Percentiles rank a stretch among this genome's conserved stretches.
Conservation (phyloP, 2,329 filamentous ascomycete species). For the Parastagonospora avenae region DNA sequence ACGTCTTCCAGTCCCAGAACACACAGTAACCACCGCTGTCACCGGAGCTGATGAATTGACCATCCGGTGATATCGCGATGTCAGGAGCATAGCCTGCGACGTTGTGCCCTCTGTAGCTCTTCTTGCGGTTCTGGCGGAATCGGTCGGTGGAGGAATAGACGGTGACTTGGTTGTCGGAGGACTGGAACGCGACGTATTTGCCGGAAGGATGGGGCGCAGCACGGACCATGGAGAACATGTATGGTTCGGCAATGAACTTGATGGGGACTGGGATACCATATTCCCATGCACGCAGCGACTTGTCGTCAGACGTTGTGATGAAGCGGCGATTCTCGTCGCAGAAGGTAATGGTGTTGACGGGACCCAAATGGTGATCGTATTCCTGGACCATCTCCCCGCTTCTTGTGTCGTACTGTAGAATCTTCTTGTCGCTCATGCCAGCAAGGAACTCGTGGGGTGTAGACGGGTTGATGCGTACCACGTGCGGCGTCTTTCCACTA, state of each 20-base stretch:
- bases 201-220: conserved; percentile 83
- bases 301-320: conserved; percentile 97
- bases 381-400: conserved; percentile 86
- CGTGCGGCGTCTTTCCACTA: conserved; percentile 93
- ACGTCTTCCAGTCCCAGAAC: conserved; percentile 99
- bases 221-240: conserved; percentile 96
- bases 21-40: conserved; percentile 86
- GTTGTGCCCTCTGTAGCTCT: conserved; percentile 94
- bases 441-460: conserved; percentile 89
- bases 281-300: conserved; percentile 95
- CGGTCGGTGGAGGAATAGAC: conserved; percentile 95
- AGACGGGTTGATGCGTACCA: conserved; percentile 89
- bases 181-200: conserved; percentile 94
- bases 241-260: conserved; percentile 95
- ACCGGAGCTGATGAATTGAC: conserved; percentile 85
- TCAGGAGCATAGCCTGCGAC: conserved; percentile 94
- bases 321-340: conserved; percentile 93
- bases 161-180: conserved; percentile 92
- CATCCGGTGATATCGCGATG: conserved; percentile 85
- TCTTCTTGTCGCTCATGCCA: conserved; percentile 99
- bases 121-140: conserved; percentile 97
- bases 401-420: conserved; percentile 92
- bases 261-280: conserved; percentile 98
- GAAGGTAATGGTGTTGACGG: conserved; percentile 96
- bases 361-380: conserved; percentile 97